Conservation (phyloP, 2,329 filamentous ascomycete genomes). For the Paramyrothecium roridum region DNA sequence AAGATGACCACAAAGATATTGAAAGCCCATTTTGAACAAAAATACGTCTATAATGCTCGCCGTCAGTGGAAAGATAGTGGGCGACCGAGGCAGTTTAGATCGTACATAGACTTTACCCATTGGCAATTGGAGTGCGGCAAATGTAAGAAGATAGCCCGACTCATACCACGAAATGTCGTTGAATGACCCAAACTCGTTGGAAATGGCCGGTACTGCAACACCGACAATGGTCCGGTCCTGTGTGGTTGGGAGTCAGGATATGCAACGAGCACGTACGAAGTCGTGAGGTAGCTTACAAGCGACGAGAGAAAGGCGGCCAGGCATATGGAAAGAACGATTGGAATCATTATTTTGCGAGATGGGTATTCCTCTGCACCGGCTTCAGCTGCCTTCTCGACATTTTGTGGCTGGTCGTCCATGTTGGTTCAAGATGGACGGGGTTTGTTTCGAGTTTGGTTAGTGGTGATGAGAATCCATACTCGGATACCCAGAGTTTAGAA, state of each 20-base stretch:
- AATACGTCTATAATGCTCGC: constrained; percentile 15
- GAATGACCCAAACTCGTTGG: background rate
- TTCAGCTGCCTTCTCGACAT: constrained; percentile 12
- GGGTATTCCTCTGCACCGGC: background rate
- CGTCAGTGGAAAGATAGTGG: background rate
- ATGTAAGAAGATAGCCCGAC: background rate
- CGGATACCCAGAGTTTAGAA: no score
- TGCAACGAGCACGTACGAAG: background rate
- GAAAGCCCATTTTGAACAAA: constrained; percentile 15
- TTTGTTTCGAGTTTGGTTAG: no score
- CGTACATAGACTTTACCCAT: background rate
- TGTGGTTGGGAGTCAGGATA: background rate
- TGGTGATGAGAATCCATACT: no score
- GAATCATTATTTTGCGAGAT: background rate
- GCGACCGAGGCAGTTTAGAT: background rate
- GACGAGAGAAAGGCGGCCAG: background rate
- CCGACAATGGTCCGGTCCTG: background rate
- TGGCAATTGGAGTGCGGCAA: background rate
- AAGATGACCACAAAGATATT: constrained; percentile 31
- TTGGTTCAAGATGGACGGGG: no score
- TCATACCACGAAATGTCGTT: background rate
- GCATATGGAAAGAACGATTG: background rate
- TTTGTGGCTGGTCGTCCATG: background rate
- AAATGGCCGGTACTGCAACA: background rate
- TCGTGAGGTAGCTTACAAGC: background rate